Percentiles rank a stretch among this genome's conserved stretches.
Evolutionary conservation across 352 stramenopile species (phyloP).

Genomic region (Globisporangium echinulatum): DNA sequence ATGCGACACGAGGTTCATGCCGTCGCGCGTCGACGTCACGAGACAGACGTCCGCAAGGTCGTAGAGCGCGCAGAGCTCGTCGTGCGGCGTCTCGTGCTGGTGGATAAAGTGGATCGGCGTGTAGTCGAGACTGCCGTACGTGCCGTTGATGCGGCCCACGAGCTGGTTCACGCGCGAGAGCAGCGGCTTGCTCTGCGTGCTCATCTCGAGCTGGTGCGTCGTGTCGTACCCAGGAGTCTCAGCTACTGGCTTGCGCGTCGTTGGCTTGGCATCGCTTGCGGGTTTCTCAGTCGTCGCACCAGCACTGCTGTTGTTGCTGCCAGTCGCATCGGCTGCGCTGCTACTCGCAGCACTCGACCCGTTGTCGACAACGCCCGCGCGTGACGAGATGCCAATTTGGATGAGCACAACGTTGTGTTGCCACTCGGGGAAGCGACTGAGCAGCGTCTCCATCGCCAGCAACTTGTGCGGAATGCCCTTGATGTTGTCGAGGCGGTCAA

Average conservation of each 20-base stretch:
- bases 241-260: neutral
- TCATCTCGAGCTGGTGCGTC: constrained; percentile 72
- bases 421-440: constrained; percentile 88
- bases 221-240: constrained; percentile 23
- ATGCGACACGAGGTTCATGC: constrained; percentile 88
- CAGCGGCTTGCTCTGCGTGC: constrained; percentile 58
- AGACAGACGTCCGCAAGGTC: constrained; percentile 85
- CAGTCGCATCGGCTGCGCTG: constrained; percentile 1
- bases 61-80: constrained; percentile 87
- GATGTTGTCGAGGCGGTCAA: constrained; percentile 85
- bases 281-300: neutral
- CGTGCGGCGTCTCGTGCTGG: constrained; percentile 62
- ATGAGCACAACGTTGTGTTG: constrained; percentile 93
- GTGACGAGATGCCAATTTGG: constrained; percentile 93
- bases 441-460: constrained; percentile 78
- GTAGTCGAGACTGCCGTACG: constrained; percentile 84
- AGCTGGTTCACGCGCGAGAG: constrained; percentile 84
- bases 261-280: neutral
- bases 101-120: constrained; percentile 90
- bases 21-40: constrained; percentile 84
- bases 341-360: neutral
- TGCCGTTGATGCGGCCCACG: constrained; percentile 86
- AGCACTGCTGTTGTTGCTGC: constrained; percentile 1
- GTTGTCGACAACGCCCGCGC: constrained; percentile 34
- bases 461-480: constrained; percentile 89